Base-by-base conservation (phyloP, 2,329 filamentous ascomycete species). In the Ceratocystis diversiconidia region DNA sequence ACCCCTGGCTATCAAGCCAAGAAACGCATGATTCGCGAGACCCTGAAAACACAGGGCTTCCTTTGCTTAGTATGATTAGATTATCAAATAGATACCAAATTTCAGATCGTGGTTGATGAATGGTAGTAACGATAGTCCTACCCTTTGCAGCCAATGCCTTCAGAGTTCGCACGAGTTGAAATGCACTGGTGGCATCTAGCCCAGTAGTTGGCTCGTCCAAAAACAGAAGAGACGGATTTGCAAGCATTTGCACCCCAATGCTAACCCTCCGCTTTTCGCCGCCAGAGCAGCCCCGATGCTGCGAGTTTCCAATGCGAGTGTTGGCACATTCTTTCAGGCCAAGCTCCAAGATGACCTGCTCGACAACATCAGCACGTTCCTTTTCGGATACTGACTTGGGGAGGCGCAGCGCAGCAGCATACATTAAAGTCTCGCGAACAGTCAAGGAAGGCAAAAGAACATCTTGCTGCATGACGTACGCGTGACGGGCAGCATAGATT, bases 131-230 rank as follows among this genome's bases (percentile, higher is more conserved):
- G 65, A 91, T 79, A 0, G 87, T 91, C 28, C 87, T 77, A 0
- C 87, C 87, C 71, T 86, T 86, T 44, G 78, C 77, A 0, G 87
- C 85, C 1, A 92, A 77, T 6, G 76, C 78, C 71, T 90, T 89
- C 7, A 91, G 74, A 0, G 87, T 90, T 41, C 84, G 79, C 0
- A 91, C 79, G 0, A 92, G 80, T 69, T 90, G 87, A 70, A 84
- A 89, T 0, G 88, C 88, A 71, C 85, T 90, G 1, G 87, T 89
- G 0, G 88, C 87, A 74, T 92, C 88, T 6, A 92, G 78, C 0
- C 87, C 87, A 1, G 88, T 91, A 0, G 89, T 92, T 0, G 88
- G 88, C 70, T 92, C 89, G 70, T 92, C 89, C 25, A 90, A 80
- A 72, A 90, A 91, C 5, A 92, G 75, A 0, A 92, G 81, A 5